Percentiles rank a stretch among this genome's conserved stretches.
Evolutionary conservation across 2,329 filamentous ascomycete species (phyloP).

Genomic region (Epichloe sylvatica): DNA sequence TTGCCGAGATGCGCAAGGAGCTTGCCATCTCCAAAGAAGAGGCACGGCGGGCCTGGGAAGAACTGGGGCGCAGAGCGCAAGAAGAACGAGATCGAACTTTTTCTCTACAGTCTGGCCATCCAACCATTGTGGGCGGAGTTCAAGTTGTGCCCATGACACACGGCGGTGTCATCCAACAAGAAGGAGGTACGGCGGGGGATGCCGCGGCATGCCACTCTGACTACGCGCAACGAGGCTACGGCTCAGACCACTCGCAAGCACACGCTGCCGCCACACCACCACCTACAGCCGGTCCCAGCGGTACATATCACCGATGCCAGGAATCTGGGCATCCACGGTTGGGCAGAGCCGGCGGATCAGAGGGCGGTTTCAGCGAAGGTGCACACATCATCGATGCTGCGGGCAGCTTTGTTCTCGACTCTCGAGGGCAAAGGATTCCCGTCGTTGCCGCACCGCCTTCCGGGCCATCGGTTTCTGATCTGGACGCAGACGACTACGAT

Average conservation of each 20-base stretch:
- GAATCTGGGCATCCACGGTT: constrained; percentile 9
- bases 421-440: constrained; percentile 44
- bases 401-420: constrained; percentile 47
- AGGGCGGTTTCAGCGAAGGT: constrained; percentile 53
- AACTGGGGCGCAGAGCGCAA: constrained; percentile 82
- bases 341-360: constrained; percentile 28
- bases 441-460: constrained; percentile 31
- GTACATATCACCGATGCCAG: constrained; percentile 14
- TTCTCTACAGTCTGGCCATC: constrained; percentile 74
- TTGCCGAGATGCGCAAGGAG: constrained; percentile 86
- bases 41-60: constrained; percentile 90
- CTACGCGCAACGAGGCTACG: constrained; percentile 16
- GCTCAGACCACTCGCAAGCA: constrained; percentile 26
- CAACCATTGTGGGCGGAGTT: constrained; percentile 81
- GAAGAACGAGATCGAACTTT: constrained; percentile 78
- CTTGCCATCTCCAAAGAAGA: constrained; percentile 92
- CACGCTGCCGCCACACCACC: constrained; percentile 27
- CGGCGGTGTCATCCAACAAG: constrained; percentile 44
- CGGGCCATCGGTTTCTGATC: constrained; percentile 35
- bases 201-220: constrained; percentile 17
- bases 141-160: constrained; percentile 90
- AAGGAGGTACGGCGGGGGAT: constrained; percentile 30
- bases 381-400: constrained; percentile 54
- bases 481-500: constrained; percentile 43
- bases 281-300: constrained; percentile 14